Evolutionary conservation across 176 grass and related monocot genomes (phyloP), one percentile per base, ranked within the genome.

Genomic region (Leersia perrieri): DNA sequence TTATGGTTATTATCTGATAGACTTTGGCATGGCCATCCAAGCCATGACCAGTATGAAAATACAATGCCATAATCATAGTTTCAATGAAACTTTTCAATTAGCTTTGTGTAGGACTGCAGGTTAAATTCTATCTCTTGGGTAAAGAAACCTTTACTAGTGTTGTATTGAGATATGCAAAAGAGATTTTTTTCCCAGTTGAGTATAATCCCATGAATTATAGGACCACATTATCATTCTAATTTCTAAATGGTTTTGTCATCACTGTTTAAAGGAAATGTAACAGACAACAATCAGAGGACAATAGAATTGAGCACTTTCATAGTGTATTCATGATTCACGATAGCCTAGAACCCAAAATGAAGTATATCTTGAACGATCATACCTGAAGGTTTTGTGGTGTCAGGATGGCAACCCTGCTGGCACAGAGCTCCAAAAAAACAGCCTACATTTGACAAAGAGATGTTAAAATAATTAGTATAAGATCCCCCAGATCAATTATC

Each of bases 391-490:
- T 89, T 85, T 95, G 96, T 31, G 88, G 92, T 34, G 78, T 84
- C 82, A 99, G 80, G 76, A 99, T 93, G 60, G 89, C 60, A 84
- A 99, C 49, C 57, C 96, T 89, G 76, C 88, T 93, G 10, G 73
- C 14, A 68, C 96, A 99, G 38, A 99, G 79, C 80, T 99, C 96
- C 92, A 99, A 82, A 85, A 99, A 99, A 76, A 99, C 92, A 73
- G 66, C 92, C 96, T 99, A 70, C 44, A 91, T 64, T 78, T 22
- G 38, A 15, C 38, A 73, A 73, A 81, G 38, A 63, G n/a, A 47
- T 61, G 23, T 10, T 25, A 71, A 76, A 41, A 1, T 45, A 58
- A 81, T 76, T 65, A 76, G 40, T 80, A 15, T 12, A 65, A 63
- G 55, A 66, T 57, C 44, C 68, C 58, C 75, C 0, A 22, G 11